Evolutionary conservation across 306 rosid genomes (phyloP), one percentile per base, ranked within the genome.

Genomic region (Corylus avellana): DNA sequence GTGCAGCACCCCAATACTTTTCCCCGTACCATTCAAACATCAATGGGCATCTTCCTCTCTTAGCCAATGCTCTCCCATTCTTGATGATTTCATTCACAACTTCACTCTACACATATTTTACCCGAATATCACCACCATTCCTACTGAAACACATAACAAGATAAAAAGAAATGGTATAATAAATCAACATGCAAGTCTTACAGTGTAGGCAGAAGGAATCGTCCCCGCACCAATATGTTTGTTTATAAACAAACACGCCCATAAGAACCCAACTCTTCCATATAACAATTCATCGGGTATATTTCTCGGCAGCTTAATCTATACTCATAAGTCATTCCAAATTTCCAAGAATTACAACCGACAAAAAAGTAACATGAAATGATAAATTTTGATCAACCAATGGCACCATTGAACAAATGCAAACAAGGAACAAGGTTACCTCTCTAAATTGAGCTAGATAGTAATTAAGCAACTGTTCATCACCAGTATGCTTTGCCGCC

Each of bases 1-100:
- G 97, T 0, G 97, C 96, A 71, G 93, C 93, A 75, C 97, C 96
- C 91, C 93, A 89, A 77, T 90, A 92, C 80, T 82, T 92, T 81
- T 92, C 89, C 8, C 96, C 91, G 16, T 92, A 86, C 92, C 93
- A 92, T 80, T 92, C 96, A 68, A 78, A 90, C 97, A 90, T 89
- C 81, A 92, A 82, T 5, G 93, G 92, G 46, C 89, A 86, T 39
- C 55, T 81, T 64, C 86, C 95, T 74, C 69, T 85, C 84, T 62
- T 83, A 9, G 86, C 96, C 78, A 90, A 16, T 27, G 82, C 85
- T 86, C 96, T 86, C 72, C 97, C 96, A 76, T 86, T 86, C 63
- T 62, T 79, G 64, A 92, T 76, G 49, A 90, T 78, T 74, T 87
- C 93, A 81, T 80, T 88, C 66, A 88, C 92, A 80, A 89, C 73